These are phyloP conservation scores for Sclerotinia spermophila DNA, from an alignment of 2,329 filamentous ascomycete genomes.

Conservation along the genomic window DNA sequence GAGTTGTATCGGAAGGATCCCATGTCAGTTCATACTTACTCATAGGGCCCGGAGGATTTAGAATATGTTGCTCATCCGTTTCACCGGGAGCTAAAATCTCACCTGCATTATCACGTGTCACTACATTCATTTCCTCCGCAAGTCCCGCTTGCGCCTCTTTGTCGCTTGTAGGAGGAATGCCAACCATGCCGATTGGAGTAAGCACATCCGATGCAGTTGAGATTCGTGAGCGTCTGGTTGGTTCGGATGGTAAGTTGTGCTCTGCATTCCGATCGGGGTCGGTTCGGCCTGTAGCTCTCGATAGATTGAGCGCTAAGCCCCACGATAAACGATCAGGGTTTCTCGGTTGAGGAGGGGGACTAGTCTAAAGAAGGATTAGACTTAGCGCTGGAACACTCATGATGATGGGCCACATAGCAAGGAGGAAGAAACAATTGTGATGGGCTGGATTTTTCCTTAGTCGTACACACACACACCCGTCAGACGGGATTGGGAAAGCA, in stretches of 20 bases:
- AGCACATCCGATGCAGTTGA: slow-evolving; percentile 5
- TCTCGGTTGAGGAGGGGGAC: slow-evolving; percentile 38
- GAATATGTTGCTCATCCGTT: slow-evolving; percentile 11
- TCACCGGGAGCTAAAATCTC: slow-evolving; percentile 23
- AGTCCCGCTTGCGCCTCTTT: neutral
- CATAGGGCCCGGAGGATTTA: slow-evolving; percentile 34
- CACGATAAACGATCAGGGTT: slow-evolving; percentile 45
- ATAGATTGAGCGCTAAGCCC: slow-evolving; percentile 36
- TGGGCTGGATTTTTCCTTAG: slow-evolving; percentile 36
- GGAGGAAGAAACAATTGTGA: slow-evolving; percentile 31
- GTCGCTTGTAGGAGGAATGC: neutral
- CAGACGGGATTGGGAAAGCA: slow-evolving; percentile 34
- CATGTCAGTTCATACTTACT: slow-evolving; percentile 39
- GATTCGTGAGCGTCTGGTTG: neutral
- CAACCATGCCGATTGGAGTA: neutral
- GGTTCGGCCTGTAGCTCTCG: slow-evolving; percentile 3
- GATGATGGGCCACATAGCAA: slow-evolving; percentile 29
- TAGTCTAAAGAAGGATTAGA: slow-evolving; percentile 37
- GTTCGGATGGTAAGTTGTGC: slow-evolving; percentile 10
- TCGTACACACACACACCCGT: slow-evolving; percentile 37
- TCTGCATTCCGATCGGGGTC: neutral
- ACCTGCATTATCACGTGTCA: slow-evolving; percentile 17
- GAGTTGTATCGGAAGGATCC: slow-evolving; percentile 38
- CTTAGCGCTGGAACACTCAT: slow-evolving; percentile 35
- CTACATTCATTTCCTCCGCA: slow-evolving; percentile 4